Conservation (phyloP, 768 basidiomycete species). For the Lyophyllum decastes region DNA sequence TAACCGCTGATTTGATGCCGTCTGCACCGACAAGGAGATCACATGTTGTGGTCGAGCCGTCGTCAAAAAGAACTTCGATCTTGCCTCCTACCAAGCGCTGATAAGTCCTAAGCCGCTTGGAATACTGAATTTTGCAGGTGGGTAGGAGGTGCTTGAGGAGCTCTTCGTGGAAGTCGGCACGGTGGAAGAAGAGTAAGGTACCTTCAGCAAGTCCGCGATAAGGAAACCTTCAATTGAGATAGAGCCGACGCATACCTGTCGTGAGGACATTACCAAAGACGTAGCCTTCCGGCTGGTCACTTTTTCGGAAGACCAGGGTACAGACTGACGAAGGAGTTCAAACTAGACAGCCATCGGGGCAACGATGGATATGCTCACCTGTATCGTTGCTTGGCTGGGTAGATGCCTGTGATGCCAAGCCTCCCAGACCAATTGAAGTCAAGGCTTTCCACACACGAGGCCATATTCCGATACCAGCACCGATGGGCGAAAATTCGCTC, state of each 20-base stretch:
- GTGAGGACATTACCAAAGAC: slow-evolving; percentile 26
- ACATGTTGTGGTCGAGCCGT: slow-evolving; percentile 46
- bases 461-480: slow-evolving; percentile 21
- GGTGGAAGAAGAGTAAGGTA: slow-evolving; percentile 40
- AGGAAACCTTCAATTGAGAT: neutral
- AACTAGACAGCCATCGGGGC: neutral
- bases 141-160: slow-evolving; percentile 41
- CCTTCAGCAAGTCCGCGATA: slow-evolving; percentile 7
- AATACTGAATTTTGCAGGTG: slow-evolving; percentile 34
- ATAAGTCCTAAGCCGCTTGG: slow-evolving; percentile 46
- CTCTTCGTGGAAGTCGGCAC: slow-evolving; percentile 48
- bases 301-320: slow-evolving; percentile 31
- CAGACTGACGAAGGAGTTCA: slow-evolving; percentile 11
- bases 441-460: slow-evolving; percentile 40
- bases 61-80: slow-evolving; percentile 38
- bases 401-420: slow-evolving; percentile 21
- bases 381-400: slow-evolving; percentile 13
- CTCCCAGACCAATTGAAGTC: slow-evolving; percentile 37
- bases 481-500: slow-evolving; percentile 14
- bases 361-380: neutral
- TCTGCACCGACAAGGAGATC: slow-evolving; percentile 48
- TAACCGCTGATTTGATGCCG: slow-evolving; percentile 37
- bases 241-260: slow-evolving; percentile 20
- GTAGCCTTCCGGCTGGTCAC: slow-evolving; percentile 28
- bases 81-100: slow-evolving; percentile 20